Conservation (phyloP, 495 filamentous ascomycete genomes). For the Penicillium desertorum region DNA sequence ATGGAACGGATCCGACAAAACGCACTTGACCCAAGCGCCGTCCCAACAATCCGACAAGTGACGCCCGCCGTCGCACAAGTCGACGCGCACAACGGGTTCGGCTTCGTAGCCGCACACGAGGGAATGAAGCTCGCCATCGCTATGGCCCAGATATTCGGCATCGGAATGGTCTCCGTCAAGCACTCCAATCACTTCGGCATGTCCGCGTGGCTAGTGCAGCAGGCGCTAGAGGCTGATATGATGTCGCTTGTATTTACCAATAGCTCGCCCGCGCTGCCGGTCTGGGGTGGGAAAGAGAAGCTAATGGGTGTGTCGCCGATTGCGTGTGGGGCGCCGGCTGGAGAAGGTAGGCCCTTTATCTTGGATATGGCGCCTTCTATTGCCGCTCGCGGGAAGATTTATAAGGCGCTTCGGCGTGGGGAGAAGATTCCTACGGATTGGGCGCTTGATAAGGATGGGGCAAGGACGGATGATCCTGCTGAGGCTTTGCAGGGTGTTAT, state of each 20-base stretch:
- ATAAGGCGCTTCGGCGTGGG: slow-evolving; percentile 67
- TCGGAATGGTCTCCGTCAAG: slow-evolving; percentile 71
- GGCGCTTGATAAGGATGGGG: slow-evolving; percentile 71
- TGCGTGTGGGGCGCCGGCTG: slow-evolving; percentile 69
- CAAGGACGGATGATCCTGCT: slow-evolving; percentile 64
- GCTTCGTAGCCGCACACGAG: slow-evolving; percentile 62
- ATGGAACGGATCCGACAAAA: slow-evolving; percentile 66
- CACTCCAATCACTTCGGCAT: slow-evolving; percentile 82
- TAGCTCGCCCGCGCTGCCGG: slow-evolving; percentile 69
- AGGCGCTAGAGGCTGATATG: slow-evolving; percentile 69
- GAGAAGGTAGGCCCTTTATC: slow-evolving; percentile 57
- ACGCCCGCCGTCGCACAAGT: slow-evolving; percentile 68
- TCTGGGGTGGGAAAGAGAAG: slow-evolving; percentile 66
- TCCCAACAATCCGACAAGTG: slow-evolving; percentile 55
- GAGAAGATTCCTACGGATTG: slow-evolving; percentile 74
- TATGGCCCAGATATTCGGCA: slow-evolving; percentile 64
- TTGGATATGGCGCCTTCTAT: slow-evolving; percentile 77
- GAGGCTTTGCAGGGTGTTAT: slow-evolving; percentile 68
- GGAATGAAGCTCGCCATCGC: slow-evolving; percentile 63
- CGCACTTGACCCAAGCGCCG: slow-evolving; percentile 57
- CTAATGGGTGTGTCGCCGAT: slow-evolving; percentile 76
- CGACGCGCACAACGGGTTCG: slow-evolving; percentile 73
- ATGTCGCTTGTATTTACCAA: slow-evolving; percentile 80
- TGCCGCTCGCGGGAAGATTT: slow-evolving; percentile 72
- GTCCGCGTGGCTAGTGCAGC: slow-evolving; percentile 74